These are phyloP conservation scores for Sungouiella thailandica DNA, from an alignment of 805 yeast genomes.

Conservation along the genomic window DNA sequence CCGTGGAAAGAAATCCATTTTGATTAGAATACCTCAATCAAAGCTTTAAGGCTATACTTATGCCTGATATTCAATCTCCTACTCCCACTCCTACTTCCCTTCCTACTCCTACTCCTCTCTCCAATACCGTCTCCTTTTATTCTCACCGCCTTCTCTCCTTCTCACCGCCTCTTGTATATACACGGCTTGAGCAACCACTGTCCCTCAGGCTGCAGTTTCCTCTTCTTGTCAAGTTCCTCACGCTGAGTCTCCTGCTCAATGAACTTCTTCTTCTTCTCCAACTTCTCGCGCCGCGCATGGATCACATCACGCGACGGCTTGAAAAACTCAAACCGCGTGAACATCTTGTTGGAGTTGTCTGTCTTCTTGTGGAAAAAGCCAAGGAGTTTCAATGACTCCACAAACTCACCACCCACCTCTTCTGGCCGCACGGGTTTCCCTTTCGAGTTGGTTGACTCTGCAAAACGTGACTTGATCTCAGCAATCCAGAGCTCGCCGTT, in stretches of 20 bases:
- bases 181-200: slow-evolving; percentile 93
- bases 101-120: no score
- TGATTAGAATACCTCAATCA: no score
- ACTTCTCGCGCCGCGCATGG: slow-evolving; percentile 55
- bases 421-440: slow-evolving; percentile 26
- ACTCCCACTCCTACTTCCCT: no score
- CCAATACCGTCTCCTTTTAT: no score
- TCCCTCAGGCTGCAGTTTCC: slow-evolving; percentile 63
- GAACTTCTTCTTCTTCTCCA: slow-evolving; percentile 60
- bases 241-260: slow-evolving; percentile 65
- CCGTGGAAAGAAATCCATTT: no score
- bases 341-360: slow-evolving; percentile 87
- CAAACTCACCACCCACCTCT: slow-evolving; percentile 69
- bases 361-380: slow-evolving; percentile 89
- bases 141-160: no score
- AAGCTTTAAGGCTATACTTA: no score
- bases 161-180: slow-evolving; percentile 87
- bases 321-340: slow-evolving; percentile 89
- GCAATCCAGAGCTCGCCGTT: slow-evolving; percentile 97
- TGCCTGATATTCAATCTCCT: no score
- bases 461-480: slow-evolving; percentile 89
- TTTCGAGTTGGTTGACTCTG: slow-evolving; percentile 41
- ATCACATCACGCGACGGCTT: slow-evolving; percentile 73
- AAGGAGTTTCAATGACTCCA: slow-evolving; percentile 62
- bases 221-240: slow-evolving; percentile 52